phyloP scores from a whole-genome alignment of 2,329 filamentous ascomycete species.

The Alternaria sp. region DNA sequence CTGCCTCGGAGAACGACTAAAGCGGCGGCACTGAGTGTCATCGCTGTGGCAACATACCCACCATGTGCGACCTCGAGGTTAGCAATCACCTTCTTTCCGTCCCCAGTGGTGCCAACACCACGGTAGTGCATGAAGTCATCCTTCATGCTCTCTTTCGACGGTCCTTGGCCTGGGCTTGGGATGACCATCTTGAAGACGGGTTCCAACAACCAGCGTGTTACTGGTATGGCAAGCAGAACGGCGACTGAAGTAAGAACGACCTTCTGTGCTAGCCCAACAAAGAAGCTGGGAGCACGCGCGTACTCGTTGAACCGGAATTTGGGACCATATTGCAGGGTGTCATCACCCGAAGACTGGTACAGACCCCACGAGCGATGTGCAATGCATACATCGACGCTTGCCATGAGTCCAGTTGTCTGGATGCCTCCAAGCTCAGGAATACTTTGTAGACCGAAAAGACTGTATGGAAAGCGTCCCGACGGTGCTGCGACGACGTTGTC shows the following conservation, averaged over 20 bases:
- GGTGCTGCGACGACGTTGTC: conserved; percentile 42
- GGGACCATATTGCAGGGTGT: conserved; percentile 57
- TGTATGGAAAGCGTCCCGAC: conserved; percentile 48
- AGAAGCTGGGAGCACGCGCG: conserved; percentile 57
- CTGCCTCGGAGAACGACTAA: conserved; percentile 68
- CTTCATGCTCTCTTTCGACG: conserved; percentile 58
- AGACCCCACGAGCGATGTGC: conserved; percentile 67
- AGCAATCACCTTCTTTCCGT: conserved; percentile 59
- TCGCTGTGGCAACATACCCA: conserved; percentile 71
- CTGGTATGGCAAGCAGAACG: conserved; percentile 57
- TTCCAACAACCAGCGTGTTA: conserved; percentile 54
- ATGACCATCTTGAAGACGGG: conserved; percentile 40
- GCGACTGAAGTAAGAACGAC: conserved; percentile 54
- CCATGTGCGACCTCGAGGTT: conserved; percentile 65
- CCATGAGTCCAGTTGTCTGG: conserved; percentile 61
- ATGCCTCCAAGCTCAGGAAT: conserved; percentile 66
- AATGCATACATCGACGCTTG: conserved; percentile 61
- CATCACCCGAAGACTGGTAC: conserved; percentile 44
- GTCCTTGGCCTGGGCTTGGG: conserved; percentile 37
- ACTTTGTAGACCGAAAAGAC: conserved; percentile 58
- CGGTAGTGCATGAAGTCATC: conserved; percentile 69
- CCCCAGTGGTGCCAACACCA: conserved; percentile 66
- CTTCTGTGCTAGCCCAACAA: conserved; percentile 59
- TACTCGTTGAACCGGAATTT: conserved; percentile 65
- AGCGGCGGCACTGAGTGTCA: conserved; percentile 69